A percentile compares a stretch with the other conserved stretches of the same genome.
These are phyloP conservation scores for Friedmanniomyces simplex DNA, from an alignment of 495 filamentous ascomycete genomes.

Conservation along the genomic window DNA sequence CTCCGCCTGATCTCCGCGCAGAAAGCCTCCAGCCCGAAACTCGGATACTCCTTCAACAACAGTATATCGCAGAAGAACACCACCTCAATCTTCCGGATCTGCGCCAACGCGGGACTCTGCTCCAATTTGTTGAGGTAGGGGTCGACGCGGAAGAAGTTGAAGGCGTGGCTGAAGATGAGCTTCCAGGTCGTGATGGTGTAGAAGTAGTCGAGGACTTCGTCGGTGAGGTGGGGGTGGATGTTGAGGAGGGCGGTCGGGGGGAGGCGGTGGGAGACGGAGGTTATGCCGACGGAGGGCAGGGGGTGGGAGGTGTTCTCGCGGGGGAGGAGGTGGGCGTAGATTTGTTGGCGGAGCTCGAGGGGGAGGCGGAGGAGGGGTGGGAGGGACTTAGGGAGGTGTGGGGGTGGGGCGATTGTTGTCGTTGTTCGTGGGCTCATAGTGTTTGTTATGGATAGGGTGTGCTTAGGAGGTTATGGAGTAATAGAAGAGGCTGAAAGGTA, in stretches of 20 bases:
- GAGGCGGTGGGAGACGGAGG: constrained; percentile 16
- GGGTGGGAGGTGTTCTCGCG: constrained; percentile 13
- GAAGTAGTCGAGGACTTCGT: constrained; percentile 17
- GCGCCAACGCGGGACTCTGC: not conserved
- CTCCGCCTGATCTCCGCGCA: constrained; percentile 10
- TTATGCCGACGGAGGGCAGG: constrained; percentile 18
- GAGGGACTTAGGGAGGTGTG: not conserved
- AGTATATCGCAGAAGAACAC: constrained; percentile 24
- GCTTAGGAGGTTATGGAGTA: no score
- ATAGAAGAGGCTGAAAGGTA: no score
- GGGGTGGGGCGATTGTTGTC: no score
- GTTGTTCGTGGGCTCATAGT: no score
- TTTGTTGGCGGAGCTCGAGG: constrained; percentile 20
- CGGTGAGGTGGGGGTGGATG: constrained; percentile 13
- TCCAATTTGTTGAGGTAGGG: constrained; percentile 13
- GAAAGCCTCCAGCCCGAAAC: constrained; percentile 14
- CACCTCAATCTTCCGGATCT: constrained; percentile 18
- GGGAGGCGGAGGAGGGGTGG: constrained; percentile 17
- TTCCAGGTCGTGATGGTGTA: constrained; percentile 19
- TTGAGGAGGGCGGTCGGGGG: constrained; percentile 9
- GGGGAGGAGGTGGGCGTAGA: constrained; percentile 15
- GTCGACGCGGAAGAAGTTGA: constrained; percentile 24
- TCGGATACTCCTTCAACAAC: constrained; percentile 16
- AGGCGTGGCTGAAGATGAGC: constrained; percentile 22
- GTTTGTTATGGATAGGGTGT: no score